These are phyloP conservation scores for Spinellus fusiger DNA, from an alignment of 192 early-diverging fungal species.

Conservation along the genomic window DNA sequence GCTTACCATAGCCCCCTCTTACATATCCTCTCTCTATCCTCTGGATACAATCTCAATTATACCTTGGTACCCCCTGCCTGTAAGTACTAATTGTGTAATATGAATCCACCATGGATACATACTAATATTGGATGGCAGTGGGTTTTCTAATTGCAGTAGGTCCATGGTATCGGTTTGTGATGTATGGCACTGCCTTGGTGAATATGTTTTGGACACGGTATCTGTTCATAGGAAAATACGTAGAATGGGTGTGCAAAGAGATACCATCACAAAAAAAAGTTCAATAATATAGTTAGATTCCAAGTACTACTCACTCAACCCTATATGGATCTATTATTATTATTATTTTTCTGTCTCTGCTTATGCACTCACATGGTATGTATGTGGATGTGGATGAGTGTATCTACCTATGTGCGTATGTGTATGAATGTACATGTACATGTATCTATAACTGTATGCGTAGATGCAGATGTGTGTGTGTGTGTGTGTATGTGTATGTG, in stretches of 20 bases:
- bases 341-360: no score
- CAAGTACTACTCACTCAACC: no score
- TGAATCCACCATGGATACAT: not conserved
- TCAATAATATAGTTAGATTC: no score
- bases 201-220: constrained; percentile 26
- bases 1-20: constrained; percentile 45
- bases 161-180: constrained; percentile 22
- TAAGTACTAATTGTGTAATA: constrained; percentile 19
- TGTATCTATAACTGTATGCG: no score
- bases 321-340: no score
- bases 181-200: constrained; percentile 20
- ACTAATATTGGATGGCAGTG: constrained; percentile 9
- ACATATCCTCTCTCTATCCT: constrained; percentile 32
- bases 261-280: not conserved
- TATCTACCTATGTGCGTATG: no score
- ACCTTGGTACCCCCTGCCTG: constrained; percentile 44
- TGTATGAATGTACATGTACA: no score
- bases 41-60: constrained; percentile 49
- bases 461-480: no score
- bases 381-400: no score
- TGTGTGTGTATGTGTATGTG: no score
- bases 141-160: constrained; percentile 19
- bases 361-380: no score
- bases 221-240: not conserved
- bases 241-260: not conserved